Evolutionary conservation across 106 monocot genomes (phyloP), one percentile per base, ranked within the genome.

Genomic region (Dendrobium nobile): DNA sequence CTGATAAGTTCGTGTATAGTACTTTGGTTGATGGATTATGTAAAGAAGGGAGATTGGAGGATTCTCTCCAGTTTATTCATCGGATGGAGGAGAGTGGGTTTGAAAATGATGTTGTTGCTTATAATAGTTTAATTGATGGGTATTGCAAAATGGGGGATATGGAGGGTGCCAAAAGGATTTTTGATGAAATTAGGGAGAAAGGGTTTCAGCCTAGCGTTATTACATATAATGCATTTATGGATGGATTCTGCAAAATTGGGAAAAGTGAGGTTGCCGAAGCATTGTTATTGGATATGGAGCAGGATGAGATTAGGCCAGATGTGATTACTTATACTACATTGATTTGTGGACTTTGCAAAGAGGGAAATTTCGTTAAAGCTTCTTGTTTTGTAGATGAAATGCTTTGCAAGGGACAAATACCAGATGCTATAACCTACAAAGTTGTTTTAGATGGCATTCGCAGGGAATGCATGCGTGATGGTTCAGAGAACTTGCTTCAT

Each of bases 351-450:
- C 47, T 84, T 18, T 84, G 87, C 76, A 75, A 72, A 51, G 33
- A 47, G 18, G 84, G 65, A 41, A 79, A 77, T 18, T 55, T 84
- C 44, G 82, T 77, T 47, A 87, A 86, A 48, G 95, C 92, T 67
- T 64, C 88, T 43, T 15, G 42, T 77, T 87, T 93, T 81, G 90
- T 90, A 41, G 86, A 94, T 90, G 86, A 96, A 80, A 93, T 94
- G 96, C 72, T 88, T 17, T 86, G 80, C 80, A 87, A 85, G 83
- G 92, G 87, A 65, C 86, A 87, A 33, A 80, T 90, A 37, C 92
- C 96, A 15, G 96, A 96, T 88, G 83, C 87, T 74, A 93, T 96
- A 4, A 94, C 93, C 20, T 94, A 90, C 61, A 96, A 85, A 79
- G 89, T 94, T 70, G 85, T 96, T 68, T 92, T 93, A 56, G 89